Evolutionary conservation across 2,329 filamentous ascomycete genomes (phyloP), one percentile per base, ranked within the genome.

Genomic region (Plectosphaerella plurivora): DNA sequence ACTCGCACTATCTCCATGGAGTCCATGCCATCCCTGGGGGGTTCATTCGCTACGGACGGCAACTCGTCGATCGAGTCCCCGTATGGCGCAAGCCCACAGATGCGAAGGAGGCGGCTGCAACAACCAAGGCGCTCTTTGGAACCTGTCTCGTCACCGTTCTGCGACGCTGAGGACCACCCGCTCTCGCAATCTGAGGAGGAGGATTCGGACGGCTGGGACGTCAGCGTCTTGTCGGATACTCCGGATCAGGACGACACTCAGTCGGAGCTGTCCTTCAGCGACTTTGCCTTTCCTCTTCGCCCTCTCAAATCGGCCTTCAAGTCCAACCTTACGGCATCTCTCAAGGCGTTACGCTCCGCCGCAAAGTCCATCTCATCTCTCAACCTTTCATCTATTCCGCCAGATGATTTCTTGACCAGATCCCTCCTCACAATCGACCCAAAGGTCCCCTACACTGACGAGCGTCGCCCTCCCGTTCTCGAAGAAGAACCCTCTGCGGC

Each of bases 361-460:
- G 84, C 84, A 48, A 80, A 77, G 54, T 83, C 83, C 8, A 77
- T 88, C 52, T 86, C 83, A 3, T 75, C 66, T 57, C 76, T 87
- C 57, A 85, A 83, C 57, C 76, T 84, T 47, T 75, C 84, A 2
- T 82, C 83, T 24, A 81, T 86, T 41, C 82, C 83, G 10, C 78
- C 84, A 3, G 83, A 87, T 61, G 84, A 87, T 63, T 81, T 87
- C 51, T 73, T 88, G 22, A 86, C 84, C 9, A 75, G 84, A 55
- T 87, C 84, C 35, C 83, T 88, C 60, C 75, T 88, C 51, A 83
- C 84, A 20, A 84, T 87, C 55, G 83, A 87, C 60, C 82, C 84
- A 20, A 76, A 78, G 51, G 81, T 86, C 16, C 84, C 84, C 1
- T 88, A 84, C 62, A 83, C 83, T 7, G 84, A 88, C 59, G 84